Conservation (phyloP, 768 basidiomycete species). For the Lentinus brumalis region DNA sequence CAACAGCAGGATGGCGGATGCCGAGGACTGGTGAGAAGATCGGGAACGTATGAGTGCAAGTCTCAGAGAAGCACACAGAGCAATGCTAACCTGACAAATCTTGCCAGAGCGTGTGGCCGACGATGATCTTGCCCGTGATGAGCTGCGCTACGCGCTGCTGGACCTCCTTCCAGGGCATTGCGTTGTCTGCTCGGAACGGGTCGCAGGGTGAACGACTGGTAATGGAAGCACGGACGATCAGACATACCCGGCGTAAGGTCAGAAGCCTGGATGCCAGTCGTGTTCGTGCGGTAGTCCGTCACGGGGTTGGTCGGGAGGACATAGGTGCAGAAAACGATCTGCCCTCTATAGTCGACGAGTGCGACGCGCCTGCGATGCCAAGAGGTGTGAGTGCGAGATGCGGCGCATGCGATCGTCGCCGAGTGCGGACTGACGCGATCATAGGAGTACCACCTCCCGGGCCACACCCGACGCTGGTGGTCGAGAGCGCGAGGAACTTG, state of each 20-base stretch:
- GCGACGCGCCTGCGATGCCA: conserved; percentile 43
- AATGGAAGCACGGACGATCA: background rate
- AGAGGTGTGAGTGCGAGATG: conserved; percentile 13
- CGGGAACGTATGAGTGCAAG: conserved; percentile 19
- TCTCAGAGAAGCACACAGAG: background rate
- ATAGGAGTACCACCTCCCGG: conserved; percentile 81
- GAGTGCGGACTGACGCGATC: conserved; percentile 62
- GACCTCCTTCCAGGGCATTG: conserved; percentile 59
- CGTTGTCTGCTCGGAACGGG: conserved; percentile 40
- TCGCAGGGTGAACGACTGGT: background rate
- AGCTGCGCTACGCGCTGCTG: conserved; percentile 67
- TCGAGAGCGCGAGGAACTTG: conserved; percentile 62
- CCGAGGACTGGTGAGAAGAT: conserved; percentile 58
- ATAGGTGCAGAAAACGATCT: conserved; percentile 59
- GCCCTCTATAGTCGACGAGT: conserved; percentile 46
- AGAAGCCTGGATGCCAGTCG: conserved; percentile 54
- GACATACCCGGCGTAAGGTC: conserved; percentile 44
- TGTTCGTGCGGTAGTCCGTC: conserved; percentile 70
- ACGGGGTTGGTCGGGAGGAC: conserved; percentile 69
- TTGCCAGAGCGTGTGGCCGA: conserved; percentile 81
- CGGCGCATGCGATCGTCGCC: conserved; percentile 3
- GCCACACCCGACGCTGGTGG: conserved; percentile 65
- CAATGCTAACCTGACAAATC: conserved; percentile 69
- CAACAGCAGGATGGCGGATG: conserved; percentile 75
- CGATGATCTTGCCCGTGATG: conserved; percentile 69